Evolutionary conservation across 2,329 filamentous ascomycete species (phyloP).

Genomic region (Phialemonium atrogriseum): DNA sequence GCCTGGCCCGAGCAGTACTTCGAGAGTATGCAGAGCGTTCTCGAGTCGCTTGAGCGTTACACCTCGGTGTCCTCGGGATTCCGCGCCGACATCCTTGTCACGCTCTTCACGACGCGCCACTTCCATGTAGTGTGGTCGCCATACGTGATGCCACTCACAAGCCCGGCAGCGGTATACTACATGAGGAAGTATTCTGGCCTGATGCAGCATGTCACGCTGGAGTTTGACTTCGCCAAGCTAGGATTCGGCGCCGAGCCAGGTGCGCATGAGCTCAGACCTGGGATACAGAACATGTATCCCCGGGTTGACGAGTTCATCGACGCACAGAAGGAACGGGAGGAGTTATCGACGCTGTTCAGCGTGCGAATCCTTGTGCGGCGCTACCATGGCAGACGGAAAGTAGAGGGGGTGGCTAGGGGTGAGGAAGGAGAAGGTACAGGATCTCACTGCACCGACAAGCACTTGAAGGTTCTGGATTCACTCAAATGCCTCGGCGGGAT

Average conservation of each 20-base stretch:
- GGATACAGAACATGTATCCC: conserved; percentile 4
- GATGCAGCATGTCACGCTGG: conserved; percentile 27
- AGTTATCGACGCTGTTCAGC: neutral
- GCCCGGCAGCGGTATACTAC: conserved; percentile 26
- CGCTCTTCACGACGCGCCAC: conserved; percentile 22
- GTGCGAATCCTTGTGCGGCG: neutral
- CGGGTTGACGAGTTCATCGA: neutral
- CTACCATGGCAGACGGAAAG: neutral
- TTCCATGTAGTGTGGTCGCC: conserved; percentile 32
- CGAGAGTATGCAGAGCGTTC: conserved; percentile 16
- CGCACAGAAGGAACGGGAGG: neutral
- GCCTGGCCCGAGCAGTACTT: conserved; percentile 28
- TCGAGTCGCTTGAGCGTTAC: conserved; percentile 17
- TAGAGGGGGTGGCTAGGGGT: neutral
- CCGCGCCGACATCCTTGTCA: conserved; percentile 26
- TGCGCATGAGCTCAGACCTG: conserved; percentile 9
- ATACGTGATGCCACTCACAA: conserved; percentile 20
- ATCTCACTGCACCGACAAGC: conserved; percentile 1
- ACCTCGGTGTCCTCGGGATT: conserved; percentile 24
- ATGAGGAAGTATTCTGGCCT: conserved; percentile 24
- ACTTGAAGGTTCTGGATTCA: conserved; percentile 10
- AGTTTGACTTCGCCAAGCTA: conserved; percentile 31
- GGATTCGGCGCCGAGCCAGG: conserved; percentile 19
- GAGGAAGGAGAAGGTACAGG: neutral
- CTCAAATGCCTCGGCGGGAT: conserved; percentile 9